Evolutionary conservation across 768 basidiomycete genomes (phyloP).

Genomic region (Lentinula sp.): DNA sequence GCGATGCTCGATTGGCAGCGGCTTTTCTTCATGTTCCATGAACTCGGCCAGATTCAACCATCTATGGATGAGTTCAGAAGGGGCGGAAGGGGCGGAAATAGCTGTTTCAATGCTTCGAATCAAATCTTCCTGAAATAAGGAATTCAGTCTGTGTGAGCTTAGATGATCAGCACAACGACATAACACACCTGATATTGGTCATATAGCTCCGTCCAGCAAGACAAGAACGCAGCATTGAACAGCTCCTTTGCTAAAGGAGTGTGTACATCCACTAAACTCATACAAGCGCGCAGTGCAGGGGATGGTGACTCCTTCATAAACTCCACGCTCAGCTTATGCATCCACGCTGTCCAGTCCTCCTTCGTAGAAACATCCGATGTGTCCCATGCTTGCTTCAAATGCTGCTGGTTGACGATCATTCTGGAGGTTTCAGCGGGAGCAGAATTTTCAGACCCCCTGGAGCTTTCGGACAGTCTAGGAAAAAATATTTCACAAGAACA

Average conservation of each 20-base stretch:
- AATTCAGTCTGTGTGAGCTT: slow-evolving; percentile 7
- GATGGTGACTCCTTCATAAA: slow-evolving; percentile 98
- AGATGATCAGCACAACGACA: background rate
- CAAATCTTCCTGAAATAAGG: slow-evolving; percentile 72
- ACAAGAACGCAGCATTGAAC: slow-evolving; percentile 97
- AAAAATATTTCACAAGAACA: slow-evolving; percentile 4
- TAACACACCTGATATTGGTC: slow-evolving; percentile 87
- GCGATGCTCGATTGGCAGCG: slow-evolving; percentile 87
- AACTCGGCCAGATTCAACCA: slow-evolving; percentile 94
- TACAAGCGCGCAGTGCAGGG: slow-evolving; percentile 95
- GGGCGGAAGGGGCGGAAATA: slow-evolving; percentile 69
- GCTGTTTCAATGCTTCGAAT: slow-evolving; percentile 86
- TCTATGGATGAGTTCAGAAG: slow-evolving; percentile 85
- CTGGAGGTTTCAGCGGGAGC: slow-evolving; percentile 82
- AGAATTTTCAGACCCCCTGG: slow-evolving; percentile 66
- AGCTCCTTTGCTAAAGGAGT: slow-evolving; percentile 88
- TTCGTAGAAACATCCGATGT: slow-evolving; percentile 65
- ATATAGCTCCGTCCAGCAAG: slow-evolving; percentile 94
- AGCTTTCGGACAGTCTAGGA: slow-evolving; percentile 48
- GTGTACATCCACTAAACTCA: slow-evolving; percentile 89
- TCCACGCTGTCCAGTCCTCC: slow-evolving; percentile 96
- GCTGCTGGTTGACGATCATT: slow-evolving; percentile 93
- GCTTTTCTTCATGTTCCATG: slow-evolving; percentile 98
- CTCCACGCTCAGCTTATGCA: slow-evolving; percentile 87
- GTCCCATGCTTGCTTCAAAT: slow-evolving; percentile 97